These are phyloP conservation scores for Skeletonema menzelii DNA, from an alignment of 108 stramenopile species.

Conservation along the genomic window DNA sequence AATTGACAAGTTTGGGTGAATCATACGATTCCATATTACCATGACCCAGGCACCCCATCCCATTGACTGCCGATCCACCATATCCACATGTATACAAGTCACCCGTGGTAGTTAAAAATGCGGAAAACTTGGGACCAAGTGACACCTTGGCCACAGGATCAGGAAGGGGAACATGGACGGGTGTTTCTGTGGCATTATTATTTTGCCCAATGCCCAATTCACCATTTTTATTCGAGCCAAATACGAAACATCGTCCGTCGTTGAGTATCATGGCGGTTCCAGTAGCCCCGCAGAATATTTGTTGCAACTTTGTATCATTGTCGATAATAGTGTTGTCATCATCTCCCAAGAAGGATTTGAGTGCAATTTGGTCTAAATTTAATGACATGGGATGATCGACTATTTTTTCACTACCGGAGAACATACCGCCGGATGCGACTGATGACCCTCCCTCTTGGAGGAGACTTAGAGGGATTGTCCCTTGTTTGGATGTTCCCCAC, in stretches of 20 bases:
- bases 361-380: constrained; percentile 11
- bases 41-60: constrained; percentile 77
- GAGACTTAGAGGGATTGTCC: constrained; percentile 25
- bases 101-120: constrained; percentile 60
- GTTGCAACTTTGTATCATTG: constrained; percentile 4
- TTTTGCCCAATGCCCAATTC: constrained; percentile 63
- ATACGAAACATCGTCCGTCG: constrained; percentile 60
- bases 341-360: constrained; percentile 5
- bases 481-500: constrained; percentile 46
- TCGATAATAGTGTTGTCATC: neutral
- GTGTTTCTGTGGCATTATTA: constrained; percentile 22
- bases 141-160: constrained; percentile 39
- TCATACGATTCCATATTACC: constrained; percentile 58
- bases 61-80: constrained; percentile 63
- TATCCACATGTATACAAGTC: constrained; percentile 81
- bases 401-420: constrained; percentile 22
- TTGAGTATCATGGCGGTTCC: constrained; percentile 58
- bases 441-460: neutral
- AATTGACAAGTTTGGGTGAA: constrained; percentile 69
- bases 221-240: constrained; percentile 73
- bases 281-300: constrained; percentile 62
- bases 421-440: constrained; percentile 1
- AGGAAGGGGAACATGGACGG: constrained; percentile 12
- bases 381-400: constrained; percentile 34
- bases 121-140: constrained; percentile 61